phyloP scores from a whole-genome alignment of 768 basidiomycete species.

The Russula griseocarnosa region DNA sequence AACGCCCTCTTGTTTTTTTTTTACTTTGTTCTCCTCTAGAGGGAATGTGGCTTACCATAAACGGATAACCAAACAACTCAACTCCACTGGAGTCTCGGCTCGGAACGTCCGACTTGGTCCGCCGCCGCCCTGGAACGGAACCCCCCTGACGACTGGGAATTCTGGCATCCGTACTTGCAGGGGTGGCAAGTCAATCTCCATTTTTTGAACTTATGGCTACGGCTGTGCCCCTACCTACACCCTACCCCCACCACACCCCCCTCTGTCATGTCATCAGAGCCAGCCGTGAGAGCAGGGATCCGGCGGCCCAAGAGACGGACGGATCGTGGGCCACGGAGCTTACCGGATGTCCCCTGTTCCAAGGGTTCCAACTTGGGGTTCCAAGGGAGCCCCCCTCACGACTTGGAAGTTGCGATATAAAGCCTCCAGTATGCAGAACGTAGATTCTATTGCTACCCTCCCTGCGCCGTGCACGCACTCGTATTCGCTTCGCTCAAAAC shows the following conservation, averaged over 20 bases:
- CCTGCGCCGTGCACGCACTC: background rate
- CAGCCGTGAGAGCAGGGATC: constrained; percentile 8
- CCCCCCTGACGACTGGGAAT: background rate
- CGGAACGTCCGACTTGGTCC: background rate
- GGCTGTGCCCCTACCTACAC: background rate
- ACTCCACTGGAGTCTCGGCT: background rate
- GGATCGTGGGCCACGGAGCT: constrained; percentile 15
- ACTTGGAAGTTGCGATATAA: background rate
- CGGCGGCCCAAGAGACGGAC: background rate
- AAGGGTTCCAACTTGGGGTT: too few species aligned
- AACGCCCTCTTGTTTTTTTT: background rate
- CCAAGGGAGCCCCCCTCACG: background rate
- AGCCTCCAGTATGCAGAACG: background rate
- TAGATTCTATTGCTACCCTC: background rate
- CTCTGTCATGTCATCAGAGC: too few species aligned
- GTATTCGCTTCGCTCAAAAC: background rate
- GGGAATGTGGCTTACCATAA: background rate
- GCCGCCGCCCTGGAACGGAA: constrained; percentile 12
- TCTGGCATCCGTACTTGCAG: background rate
- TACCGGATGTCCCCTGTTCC: background rate
- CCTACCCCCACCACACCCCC: background rate
- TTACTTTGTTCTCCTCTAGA: background rate
- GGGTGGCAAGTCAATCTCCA: constrained; percentile 3
- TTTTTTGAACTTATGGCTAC: background rate
- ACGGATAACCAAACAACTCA: background rate